Evolutionary conservation across 371 early-diverging fungal genomes (phyloP).

Genomic region (Apophysomyces elegans): DNA sequence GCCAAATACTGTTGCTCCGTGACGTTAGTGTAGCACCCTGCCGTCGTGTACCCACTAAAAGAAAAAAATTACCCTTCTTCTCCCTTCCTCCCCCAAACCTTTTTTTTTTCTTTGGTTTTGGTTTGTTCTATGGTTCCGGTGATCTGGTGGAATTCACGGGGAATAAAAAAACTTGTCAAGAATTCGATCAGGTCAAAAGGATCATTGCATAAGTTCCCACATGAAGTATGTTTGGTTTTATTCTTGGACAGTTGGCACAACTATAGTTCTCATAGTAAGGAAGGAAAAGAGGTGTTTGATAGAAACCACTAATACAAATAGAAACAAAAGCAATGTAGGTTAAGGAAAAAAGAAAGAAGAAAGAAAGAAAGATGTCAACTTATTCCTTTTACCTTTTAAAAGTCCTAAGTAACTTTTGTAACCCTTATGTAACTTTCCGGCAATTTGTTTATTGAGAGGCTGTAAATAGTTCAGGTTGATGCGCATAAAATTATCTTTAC

Average conservation of each 20-base stretch:
- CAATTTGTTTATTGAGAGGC: too few species aligned
- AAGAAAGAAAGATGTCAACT: too few species aligned
- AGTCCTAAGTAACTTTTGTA: too few species aligned
- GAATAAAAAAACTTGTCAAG: not conserved
- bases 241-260: not conserved
- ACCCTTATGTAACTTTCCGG: too few species aligned
- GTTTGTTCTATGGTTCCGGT: not conserved
- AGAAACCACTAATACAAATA: not conserved
- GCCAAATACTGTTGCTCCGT: not conserved
- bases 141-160: not conserved
- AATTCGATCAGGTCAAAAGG: not conserved
- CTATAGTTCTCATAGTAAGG: not conserved
- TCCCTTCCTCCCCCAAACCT: not conserved
- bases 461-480: too few species aligned
- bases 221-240: not conserved
- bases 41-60: too few species aligned
- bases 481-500: too few species aligned
- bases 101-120: not conserved
- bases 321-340: too few species aligned
- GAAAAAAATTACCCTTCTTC: too few species aligned
- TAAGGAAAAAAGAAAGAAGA: too few species aligned
- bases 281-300: not conserved
- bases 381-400: too few species aligned
- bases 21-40: too few species aligned
- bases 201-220: not conserved